Evolutionary conservation across 1,284 basidiomycete species (phyloP).

Genomic region (Tylopilus orsonianus): DNA sequence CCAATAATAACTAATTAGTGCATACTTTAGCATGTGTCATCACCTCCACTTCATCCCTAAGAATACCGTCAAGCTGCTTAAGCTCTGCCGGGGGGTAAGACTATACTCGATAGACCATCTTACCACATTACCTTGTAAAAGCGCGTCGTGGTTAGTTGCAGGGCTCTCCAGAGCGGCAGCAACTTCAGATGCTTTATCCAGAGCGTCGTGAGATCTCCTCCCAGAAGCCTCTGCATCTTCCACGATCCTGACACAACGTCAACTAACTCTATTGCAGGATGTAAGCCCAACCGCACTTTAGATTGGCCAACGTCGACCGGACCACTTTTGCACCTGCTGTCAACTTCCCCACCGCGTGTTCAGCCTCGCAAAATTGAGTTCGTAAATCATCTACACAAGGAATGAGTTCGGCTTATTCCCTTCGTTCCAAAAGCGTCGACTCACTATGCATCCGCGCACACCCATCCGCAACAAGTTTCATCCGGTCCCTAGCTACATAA

Average conservation of each 20-base stretch:
- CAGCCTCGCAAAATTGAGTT: constrained; percentile 51
- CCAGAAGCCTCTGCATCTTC: constrained; percentile 59
- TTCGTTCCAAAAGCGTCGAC: constrained; percentile 21
- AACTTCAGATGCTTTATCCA: constrained; percentile 56
- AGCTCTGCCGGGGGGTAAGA: constrained; percentile 47
- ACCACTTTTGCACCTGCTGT: constrained; percentile 60
- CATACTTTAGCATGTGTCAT: constrained; percentile 62
- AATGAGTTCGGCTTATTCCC: not conserved
- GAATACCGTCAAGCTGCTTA: constrained; percentile 55
- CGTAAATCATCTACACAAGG: constrained; percentile 52
- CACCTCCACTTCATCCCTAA: constrained; percentile 58
- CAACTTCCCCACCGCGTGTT: constrained; percentile 53
- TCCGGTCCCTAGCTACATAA: constrained; percentile 75
- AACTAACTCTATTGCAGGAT: not conserved
- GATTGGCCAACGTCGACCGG: constrained; percentile 47
- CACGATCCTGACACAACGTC: constrained; percentile 42
- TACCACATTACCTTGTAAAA: constrained; percentile 52
- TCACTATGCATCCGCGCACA: constrained; percentile 70
- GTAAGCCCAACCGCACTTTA: constrained; percentile 42
- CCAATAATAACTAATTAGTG: not conserved
- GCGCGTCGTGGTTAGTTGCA: constrained; percentile 47
- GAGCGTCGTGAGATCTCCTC: constrained; percentile 55
- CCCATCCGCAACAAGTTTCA: constrained; percentile 75
- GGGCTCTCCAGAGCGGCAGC: constrained; percentile 57
- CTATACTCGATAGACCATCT: not conserved